Evolutionary conservation across 202 grass and related monocot species (phyloP).

Genomic region (Digitaria exilis): DNA sequence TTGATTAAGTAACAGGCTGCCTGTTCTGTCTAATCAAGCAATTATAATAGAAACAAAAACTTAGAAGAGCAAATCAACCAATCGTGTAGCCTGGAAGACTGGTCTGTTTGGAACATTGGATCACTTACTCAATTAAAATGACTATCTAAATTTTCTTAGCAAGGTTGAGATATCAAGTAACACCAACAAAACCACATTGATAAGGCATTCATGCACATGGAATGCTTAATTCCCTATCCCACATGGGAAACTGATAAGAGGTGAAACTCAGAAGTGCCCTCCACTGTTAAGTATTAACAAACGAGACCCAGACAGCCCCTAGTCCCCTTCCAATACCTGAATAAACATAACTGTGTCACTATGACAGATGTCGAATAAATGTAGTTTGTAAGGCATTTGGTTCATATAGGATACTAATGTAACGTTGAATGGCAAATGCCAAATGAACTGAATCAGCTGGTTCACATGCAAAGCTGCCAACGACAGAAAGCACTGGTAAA

Average conservation of each 20-base stretch:
- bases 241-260: not conserved
- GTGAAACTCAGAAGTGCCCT: not conserved
- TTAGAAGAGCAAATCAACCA: not conserved
- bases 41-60: not conserved
- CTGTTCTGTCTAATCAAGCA: not conserved
- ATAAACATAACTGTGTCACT: not conserved
- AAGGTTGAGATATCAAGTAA: not conserved
- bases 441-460: not conserved
- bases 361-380: not conserved
- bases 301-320: not conserved
- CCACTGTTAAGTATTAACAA: not conserved
- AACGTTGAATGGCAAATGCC: not conserved
- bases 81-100: not conserved
- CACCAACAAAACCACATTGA: not conserved
- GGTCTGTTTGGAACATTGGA: constrained; percentile 20
- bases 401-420: not conserved
- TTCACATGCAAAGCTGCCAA: not conserved
- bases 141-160: not conserved
- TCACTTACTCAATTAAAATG: not conserved
- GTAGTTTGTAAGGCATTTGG: not conserved
- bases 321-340: not conserved
- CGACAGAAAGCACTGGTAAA: not conserved
- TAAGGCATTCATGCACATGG: not conserved
- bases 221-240: not conserved
- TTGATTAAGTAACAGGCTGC: not conserved